Percentiles rank a stretch among this genome's conserved stretches.
Conservation (phyloP, 2,329 filamentous ascomycete genomes). For the Rosellinia necatrix region DNA sequence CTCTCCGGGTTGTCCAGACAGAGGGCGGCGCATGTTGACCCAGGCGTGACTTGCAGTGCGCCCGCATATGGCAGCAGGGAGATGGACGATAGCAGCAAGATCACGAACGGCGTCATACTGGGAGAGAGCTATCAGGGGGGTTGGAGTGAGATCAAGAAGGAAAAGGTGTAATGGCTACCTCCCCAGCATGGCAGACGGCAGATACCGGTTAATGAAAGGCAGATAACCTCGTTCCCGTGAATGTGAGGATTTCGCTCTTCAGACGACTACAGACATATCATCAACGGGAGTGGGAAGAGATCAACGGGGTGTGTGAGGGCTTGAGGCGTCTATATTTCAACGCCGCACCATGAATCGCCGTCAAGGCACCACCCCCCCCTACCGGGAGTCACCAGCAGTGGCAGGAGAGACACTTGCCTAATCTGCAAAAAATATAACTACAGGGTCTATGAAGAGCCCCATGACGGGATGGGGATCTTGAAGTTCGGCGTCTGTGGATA, state of each 20-base stretch:
- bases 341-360: background rate
- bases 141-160: constrained; percentile 4
- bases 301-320: constrained; percentile 11
- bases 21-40: constrained; percentile 53
- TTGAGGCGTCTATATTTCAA: constrained; percentile 28
- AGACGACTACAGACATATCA: constrained; percentile 5
- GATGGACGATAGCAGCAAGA: constrained; percentile 15
- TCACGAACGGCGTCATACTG: constrained; percentile 23
- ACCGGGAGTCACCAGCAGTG: background rate
- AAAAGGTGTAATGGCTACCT: constrained; percentile 9
- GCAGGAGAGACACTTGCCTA: constrained; percentile 20
- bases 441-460: constrained; percentile 12
- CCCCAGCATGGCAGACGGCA: constrained; percentile 24
- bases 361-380: background rate
- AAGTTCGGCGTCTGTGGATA: constrained; percentile 21
- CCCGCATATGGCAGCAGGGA: constrained; percentile 12
- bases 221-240: constrained; percentile 3
- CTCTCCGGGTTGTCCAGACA: constrained; percentile 49
- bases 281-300: background rate
- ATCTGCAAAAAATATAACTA: constrained; percentile 10
- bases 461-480: constrained; percentile 16
- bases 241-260: background rate
- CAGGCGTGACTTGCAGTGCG: constrained; percentile 50
- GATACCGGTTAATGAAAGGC: constrained; percentile 4
- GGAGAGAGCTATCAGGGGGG: constrained; percentile 1